Conservation (phyloP, 495 filamentous ascomycete species). For the Tuber brumale region DNA sequence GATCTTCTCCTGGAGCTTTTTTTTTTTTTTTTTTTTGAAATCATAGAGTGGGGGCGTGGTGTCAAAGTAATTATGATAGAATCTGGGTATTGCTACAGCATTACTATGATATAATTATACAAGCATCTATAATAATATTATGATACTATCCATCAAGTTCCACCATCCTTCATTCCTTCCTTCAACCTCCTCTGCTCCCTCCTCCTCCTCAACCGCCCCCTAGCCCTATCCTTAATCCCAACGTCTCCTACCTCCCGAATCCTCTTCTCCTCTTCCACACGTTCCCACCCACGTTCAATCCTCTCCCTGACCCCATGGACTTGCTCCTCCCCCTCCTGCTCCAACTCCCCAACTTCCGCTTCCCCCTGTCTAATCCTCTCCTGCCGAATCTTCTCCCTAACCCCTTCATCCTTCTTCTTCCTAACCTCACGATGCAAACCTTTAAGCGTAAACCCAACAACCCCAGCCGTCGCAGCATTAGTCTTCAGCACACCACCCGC, state of each 20-base stretch:
- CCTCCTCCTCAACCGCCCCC: conserved; percentile 28
- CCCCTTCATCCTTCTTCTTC: conserved; percentile 44
- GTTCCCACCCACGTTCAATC: conserved; percentile 38
- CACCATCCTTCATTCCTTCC: conserved; percentile 11
- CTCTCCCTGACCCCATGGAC: conserved; percentile 38
- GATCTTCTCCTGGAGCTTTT: too few species aligned
- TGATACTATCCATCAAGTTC: conserved; percentile 3
- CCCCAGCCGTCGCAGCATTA: conserved; percentile 57
- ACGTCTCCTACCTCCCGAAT: conserved; percentile 27
- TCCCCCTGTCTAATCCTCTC: conserved; percentile 35
- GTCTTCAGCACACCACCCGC: conserved; percentile 68
- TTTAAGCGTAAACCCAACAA: conserved; percentile 60
- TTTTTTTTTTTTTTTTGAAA: too few species aligned
- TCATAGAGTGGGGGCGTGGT: not conserved
- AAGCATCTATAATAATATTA: too few species aligned
- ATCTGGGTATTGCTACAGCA: not conserved
- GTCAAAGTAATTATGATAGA: not conserved
- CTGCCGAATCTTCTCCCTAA: conserved; percentile 24
- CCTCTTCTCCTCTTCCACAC: conserved; percentile 27
- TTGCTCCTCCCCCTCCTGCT: conserved; percentile 12
- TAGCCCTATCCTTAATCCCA: conserved; percentile 24
- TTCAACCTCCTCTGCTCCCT: conserved; percentile 18
- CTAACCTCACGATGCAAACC: conserved; percentile 55
- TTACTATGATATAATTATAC: too few species aligned
- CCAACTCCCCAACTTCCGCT: conserved; percentile 32